Evolutionary conservation across 2,329 filamentous ascomycete genomes (phyloP), one percentile per base, ranked within the genome.

Genomic region (Capronia epimyces): DNA sequence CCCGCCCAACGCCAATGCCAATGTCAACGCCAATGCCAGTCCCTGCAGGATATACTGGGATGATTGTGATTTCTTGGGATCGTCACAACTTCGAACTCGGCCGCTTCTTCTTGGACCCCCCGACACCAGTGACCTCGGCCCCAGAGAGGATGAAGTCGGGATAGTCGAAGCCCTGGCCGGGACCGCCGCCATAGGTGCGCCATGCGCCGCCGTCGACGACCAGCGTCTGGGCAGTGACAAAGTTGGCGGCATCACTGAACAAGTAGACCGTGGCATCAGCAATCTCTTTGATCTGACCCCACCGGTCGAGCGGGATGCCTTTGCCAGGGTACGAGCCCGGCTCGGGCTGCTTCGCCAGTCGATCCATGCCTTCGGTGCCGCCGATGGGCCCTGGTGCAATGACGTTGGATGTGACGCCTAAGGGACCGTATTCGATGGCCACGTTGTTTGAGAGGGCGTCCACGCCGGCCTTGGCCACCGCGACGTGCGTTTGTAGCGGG

Each of bases 231-330:
- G 89, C 93, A 60, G 87, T 95, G 41, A 97, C 82, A 67, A 87
- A 95, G 65, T 84, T 89, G 1, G 84, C 91, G 0, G 88, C 82
- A 40, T 95, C 87, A 40, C 86, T 87, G 65, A 96, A 93, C 49
- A 97, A 68, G 63, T 83, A 98, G 0, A 97, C 80, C 0, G 91
- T 96, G 1, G 91, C 87, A 68, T 98, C 91, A 0, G 89, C 86
- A 63, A 98, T 89, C 64, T 98, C 91, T 58, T 85, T 86, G 21
- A 95, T 81, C 0, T 80, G 80, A 5, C 91, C 93, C 68, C 82
- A 82, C 50, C 90, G 77, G 1, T 89, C 89, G 1, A 83, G 71
- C 0, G 93, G 93, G 31, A 95, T 78, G 1, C 61, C 56, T 21
- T 76, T 71, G 27, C 75, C 61, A 1, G 71, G 69, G 0, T 69